These are phyloP conservation scores for Penicillium polonicum DNA, from an alignment of 2,329 filamentous ascomycete species.

Conservation along the genomic window DNA sequence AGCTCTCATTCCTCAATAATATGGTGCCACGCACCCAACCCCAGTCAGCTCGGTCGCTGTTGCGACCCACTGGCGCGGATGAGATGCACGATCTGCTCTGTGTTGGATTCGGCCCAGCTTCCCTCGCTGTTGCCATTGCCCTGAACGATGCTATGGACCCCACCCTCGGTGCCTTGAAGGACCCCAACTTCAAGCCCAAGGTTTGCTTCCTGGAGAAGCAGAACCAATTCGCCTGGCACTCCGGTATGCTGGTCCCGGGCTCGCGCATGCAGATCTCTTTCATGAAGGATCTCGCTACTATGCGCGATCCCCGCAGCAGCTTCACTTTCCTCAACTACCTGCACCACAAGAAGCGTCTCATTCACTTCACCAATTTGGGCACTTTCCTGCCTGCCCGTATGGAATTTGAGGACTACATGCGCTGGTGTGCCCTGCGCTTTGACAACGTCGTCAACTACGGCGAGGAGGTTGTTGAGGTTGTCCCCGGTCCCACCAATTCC, in stretches of 20 bases:
- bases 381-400: constrained; percentile 83
- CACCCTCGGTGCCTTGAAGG: constrained; percentile 35
- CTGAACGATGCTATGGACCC: constrained; percentile 72
- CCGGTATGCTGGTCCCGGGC: constrained; percentile 89
- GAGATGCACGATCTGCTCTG: constrained; percentile 82
- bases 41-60: constrained; percentile 39
- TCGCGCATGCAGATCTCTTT: constrained; percentile 98
- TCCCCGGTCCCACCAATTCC: constrained; percentile 55
- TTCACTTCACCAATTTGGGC: constrained; percentile 85
- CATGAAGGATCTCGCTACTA: constrained; percentile 89
- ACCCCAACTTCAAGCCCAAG: constrained; percentile 56
- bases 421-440: constrained; percentile 86
- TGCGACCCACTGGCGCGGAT: constrained; percentile 56
- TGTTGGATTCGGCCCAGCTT: constrained; percentile 89
- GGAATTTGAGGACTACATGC: constrained; percentile 94
- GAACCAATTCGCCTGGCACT: constrained; percentile 81
- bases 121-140: constrained; percentile 83
- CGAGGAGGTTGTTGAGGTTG: constrained; percentile 71
- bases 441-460: constrained; percentile 70
- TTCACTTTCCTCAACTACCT: constrained; percentile 98
- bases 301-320: constrained; percentile 80
- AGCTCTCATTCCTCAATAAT: constrained; percentile 28
- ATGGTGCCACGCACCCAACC: constrained; percentile 24
- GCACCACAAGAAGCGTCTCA: constrained; percentile 73
- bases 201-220: constrained; percentile 89